These are phyloP conservation scores for Trypanosoma congolense DNA, from an alignment of 208 protist genomes.

Conservation along the genomic window DNA sequence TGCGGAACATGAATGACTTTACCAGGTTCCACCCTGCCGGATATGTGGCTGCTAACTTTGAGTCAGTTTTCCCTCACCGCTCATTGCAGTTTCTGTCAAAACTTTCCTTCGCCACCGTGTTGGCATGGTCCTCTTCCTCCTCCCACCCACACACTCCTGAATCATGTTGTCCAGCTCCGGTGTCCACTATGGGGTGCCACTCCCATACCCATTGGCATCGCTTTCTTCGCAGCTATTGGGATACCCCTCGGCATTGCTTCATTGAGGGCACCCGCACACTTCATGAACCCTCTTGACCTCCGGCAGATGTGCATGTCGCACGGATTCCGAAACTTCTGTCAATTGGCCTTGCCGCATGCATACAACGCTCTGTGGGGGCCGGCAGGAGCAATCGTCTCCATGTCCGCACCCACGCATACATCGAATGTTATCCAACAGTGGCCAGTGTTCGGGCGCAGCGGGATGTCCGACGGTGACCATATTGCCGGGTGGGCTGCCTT, in stretches of 20 bases:
- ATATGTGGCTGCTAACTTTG: not conserved
- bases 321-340: not conserved
- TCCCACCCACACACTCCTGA: not conserved
- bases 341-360: slow-evolving; percentile 15
- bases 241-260: not conserved
- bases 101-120: slow-evolving; percentile 5
- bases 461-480: slow-evolving; percentile 6
- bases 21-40: slow-evolving; percentile 6
- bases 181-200: slow-evolving; percentile 14
- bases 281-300: not conserved
- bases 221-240: not conserved
- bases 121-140: not conserved
- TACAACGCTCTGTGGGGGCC: not conserved
- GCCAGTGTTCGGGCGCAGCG: slow-evolving; percentile 7
- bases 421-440: slow-evolving; percentile 11
- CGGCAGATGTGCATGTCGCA: not conserved
- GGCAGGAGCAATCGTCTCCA: not conserved
- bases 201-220: not conserved
- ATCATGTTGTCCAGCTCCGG: slow-evolving; percentile 19
- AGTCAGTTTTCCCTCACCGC: not conserved
- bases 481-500: not conserved
- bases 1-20: slow-evolving; percentile 4
- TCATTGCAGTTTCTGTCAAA: slow-evolving; percentile 1
- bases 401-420: not conserved
- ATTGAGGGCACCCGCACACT: not conserved